phyloP scores from a whole-genome alignment of 352 stramenopile genomes.

The Phytopythium aichiense region DNA sequence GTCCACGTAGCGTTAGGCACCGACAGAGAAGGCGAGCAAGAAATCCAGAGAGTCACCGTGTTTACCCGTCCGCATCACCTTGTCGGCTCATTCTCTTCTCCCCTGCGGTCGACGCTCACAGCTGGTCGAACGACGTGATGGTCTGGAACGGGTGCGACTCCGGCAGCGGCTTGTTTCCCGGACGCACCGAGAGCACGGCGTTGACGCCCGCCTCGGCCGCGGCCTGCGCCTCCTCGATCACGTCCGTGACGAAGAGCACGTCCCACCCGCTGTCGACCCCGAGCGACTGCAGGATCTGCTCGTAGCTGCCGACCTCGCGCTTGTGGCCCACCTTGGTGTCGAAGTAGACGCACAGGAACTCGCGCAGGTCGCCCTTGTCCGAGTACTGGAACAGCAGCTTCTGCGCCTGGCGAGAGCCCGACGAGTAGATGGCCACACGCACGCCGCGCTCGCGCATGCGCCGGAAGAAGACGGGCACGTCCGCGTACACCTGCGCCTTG shows the following conservation, averaged over 20 bases:
- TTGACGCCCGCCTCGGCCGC: conserved; percentile 62
- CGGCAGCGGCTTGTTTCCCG: conserved; percentile 80
- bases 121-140: conserved; percentile 59
- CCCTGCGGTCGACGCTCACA: conserved; percentile 20
- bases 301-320: conserved; percentile 63
- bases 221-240: conserved; percentile 82
- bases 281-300: conserved; percentile 78
- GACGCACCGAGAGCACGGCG: conserved; percentile 75
- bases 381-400: conserved; percentile 86
- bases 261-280: conserved; percentile 74
- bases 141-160: conserved; percentile 44
- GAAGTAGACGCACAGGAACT: conserved; percentile 79
- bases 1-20: neutral
- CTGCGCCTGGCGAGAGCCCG: conserved; percentile 86
- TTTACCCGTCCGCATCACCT: neutral
- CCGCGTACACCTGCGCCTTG: conserved; percentile 88
- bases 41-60: neutral
- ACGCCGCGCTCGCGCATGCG: conserved; percentile 72
- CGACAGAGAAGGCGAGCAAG: neutral
- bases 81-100: neutral
- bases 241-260: conserved; percentile 88
- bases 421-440: conserved; percentile 93
- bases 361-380: conserved; percentile 72
- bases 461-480: conserved; percentile 84
- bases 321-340: conserved; percentile 84